Percentiles rank a stretch among this genome's conserved stretches.
phyloP scores from a whole-genome alignment of 805 yeast genomes.

The Pichia sporocuriosa region DNA sequence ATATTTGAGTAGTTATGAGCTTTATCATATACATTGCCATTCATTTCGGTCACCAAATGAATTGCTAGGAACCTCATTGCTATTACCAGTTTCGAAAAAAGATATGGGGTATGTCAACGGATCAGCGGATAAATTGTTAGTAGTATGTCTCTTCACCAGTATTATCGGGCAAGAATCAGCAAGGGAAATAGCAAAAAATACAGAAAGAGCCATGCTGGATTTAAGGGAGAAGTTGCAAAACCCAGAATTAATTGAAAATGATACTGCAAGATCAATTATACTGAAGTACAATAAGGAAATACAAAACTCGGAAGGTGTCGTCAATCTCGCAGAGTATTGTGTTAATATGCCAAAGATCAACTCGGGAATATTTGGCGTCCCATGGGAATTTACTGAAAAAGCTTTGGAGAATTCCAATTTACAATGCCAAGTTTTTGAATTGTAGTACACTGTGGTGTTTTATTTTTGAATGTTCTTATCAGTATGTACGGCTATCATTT shows the following conservation, averaged over 20 bases:
- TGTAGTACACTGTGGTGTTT: conserved; percentile 25
- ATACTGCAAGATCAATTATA: conserved; percentile 2
- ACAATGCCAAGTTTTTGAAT: conserved; percentile 41
- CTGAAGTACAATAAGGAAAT: background rate
- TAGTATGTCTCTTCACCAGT: conserved; percentile 75
- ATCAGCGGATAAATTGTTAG: conserved; percentile 21
- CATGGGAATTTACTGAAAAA: conserved; percentile 65
- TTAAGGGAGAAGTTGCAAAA: conserved; percentile 33
- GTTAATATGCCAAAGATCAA: conserved; percentile 73
- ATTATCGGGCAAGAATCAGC: conserved; percentile 44
- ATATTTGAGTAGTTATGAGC: conserved; percentile 51
- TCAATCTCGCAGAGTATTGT: background rate
- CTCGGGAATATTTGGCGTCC: conserved; percentile 73
- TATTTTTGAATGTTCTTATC: too few relatives aligned
- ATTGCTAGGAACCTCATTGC: conserved; percentile 49
- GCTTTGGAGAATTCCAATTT: conserved; percentile 34
- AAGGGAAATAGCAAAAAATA: conserved; percentile 42
- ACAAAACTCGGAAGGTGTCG: background rate
- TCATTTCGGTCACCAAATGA: conserved; percentile 18
- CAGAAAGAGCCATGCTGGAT: conserved; percentile 44
- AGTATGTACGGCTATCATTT: too few relatives aligned
- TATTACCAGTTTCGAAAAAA: conserved; percentile 32
- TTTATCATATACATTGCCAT: conserved; percentile 41
- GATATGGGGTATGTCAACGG: conserved; percentile 30
- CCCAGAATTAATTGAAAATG: conserved; percentile 10